Evolutionary conservation across 176 grass and related monocot genomes (phyloP).

Genomic region (Paspalum notatum): DNA sequence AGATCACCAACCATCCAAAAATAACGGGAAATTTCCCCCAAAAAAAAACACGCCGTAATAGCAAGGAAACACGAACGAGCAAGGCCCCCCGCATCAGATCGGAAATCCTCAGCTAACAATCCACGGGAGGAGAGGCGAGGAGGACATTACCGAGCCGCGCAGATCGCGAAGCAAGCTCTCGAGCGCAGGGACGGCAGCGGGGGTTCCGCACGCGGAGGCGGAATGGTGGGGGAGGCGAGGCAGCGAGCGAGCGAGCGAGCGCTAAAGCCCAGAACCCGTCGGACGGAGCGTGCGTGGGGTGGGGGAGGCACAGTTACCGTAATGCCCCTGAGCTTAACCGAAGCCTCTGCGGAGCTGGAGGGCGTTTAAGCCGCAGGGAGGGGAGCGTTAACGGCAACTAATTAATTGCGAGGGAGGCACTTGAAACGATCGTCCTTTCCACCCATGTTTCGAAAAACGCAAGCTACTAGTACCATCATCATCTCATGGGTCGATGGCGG

Average conservation of each 20-base stretch:
- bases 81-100: too few relatives aligned
- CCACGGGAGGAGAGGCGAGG: too few relatives aligned
- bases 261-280: constrained; percentile 27
- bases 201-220: not conserved
- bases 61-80: too few relatives aligned
- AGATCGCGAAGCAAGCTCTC: not conserved
- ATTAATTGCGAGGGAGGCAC: not conserved
- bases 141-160: constrained; percentile 11
- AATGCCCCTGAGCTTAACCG: constrained; percentile 18
- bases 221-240: not conserved
- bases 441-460: too few relatives aligned
- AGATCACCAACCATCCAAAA: too few relatives aligned
- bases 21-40: too few relatives aligned
- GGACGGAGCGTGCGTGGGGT: too few relatives aligned
- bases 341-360: too few relatives aligned
- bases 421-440: too few relatives aligned
- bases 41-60: too few relatives aligned
- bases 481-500: not conserved
- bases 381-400: not conserved
- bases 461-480: too few relatives aligned
- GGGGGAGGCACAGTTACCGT: not conserved
- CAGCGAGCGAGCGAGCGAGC: not conserved
- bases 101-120: too few relatives aligned
- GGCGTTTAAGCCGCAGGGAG: not conserved
- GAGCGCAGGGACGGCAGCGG: not conserved